Base-by-base conservation (phyloP, 176 grass and related monocot species). In the Tillandsia fasciculata region DNA sequence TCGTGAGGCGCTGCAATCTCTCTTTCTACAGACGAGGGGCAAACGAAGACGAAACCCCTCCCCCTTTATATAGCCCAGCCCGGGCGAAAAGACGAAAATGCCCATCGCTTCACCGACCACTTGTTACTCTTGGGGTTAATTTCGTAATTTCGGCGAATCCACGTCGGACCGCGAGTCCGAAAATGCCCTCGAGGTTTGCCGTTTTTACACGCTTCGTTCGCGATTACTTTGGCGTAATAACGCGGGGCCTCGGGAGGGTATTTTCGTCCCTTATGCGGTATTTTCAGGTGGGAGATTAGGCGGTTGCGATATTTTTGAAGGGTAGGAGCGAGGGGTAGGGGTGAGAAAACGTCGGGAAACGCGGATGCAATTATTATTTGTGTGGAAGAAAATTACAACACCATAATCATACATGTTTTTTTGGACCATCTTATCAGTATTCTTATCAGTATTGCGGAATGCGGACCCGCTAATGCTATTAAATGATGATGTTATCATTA, bases 1-100 rank as follows among this genome's bases (percentile, higher is more conserved):
- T 20, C 10, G 8, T 15, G 7, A 14, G 14, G 7, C 17, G 8
- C 12, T 23, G 6, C 9, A 13, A 0, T 56, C 22, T 18, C 15
- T 15, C 15, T 61, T 20, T 61, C 56, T 10, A 61, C 17, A 0
- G 52, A 56, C 13, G 2, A 23, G 15, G 3, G 22, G 56, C 10
- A 20, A 18, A 42, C 5, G 56, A 15, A 7, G n/a, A 61, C 56
- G n/a, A 65, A 12, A 12, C 20, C 64, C 2, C 9, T 6, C 50
- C 11, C 1, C 2, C 49, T 12, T 63, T 81, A 69, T 74, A 81
- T 81, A 80, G 70, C 49, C 18, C 59, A 79, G 24, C 20, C 18
- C 8, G 52, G 15, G 3, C 9, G 54, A 70, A n/a, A 20, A 10
- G 74, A 76, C 74, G 74, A 57, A 67, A 26, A 67, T 68, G 17